Evolutionary conservation across 352 stramenopile genomes (phyloP).

Genomic region (Globisporangium iwayamae): DNA sequence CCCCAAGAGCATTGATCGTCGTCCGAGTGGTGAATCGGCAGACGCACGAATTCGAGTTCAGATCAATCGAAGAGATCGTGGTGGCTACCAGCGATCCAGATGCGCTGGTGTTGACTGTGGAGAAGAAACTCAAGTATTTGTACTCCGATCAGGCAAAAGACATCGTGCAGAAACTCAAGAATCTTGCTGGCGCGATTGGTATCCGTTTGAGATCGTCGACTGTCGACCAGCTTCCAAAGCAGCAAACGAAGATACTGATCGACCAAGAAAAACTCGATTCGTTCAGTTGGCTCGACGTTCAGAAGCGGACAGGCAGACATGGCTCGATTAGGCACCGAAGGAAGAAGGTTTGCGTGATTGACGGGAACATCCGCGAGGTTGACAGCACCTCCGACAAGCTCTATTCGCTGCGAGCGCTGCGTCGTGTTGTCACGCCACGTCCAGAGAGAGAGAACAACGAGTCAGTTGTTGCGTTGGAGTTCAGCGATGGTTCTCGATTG

Average conservation of each 20-base stretch:
- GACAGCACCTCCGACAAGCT: constrained; percentile 43
- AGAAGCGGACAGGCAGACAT: constrained; percentile 51
- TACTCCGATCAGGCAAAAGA: constrained; percentile 60
- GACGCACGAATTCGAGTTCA: constrained; percentile 76
- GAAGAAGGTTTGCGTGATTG: constrained; percentile 62
- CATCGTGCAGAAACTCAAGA: constrained; percentile 63
- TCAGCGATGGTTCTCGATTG: constrained; percentile 52
- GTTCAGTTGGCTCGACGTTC: constrained; percentile 46
- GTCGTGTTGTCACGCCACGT: constrained; percentile 43
- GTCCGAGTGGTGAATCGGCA: constrained; percentile 62
- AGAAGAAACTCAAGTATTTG: constrained; percentile 68
- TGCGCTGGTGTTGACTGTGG: constrained; percentile 53
- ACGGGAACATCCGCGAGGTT: constrained; percentile 49
- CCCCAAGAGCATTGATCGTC: constrained; percentile 57
- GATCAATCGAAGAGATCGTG: constrained; percentile 49
- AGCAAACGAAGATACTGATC: constrained; percentile 28
- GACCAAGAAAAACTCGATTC: constrained; percentile 39
- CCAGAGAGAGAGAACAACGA: constrained; percentile 26
- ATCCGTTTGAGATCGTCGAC: constrained; percentile 38
- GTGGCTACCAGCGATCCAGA: constrained; percentile 44
- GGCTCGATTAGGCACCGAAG: constrained; percentile 55
- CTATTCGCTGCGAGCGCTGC: constrained; percentile 54
- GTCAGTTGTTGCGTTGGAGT: constrained; percentile 60
- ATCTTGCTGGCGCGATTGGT: constrained; percentile 62
- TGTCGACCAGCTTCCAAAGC: constrained; percentile 52